A percentile compares a stretch with the other conserved stretches of the same genome.
These are phyloP conservation scores for Xylaria sp. DNA, from an alignment of 2,329 filamentous ascomycete species.

Conservation along the genomic window DNA sequence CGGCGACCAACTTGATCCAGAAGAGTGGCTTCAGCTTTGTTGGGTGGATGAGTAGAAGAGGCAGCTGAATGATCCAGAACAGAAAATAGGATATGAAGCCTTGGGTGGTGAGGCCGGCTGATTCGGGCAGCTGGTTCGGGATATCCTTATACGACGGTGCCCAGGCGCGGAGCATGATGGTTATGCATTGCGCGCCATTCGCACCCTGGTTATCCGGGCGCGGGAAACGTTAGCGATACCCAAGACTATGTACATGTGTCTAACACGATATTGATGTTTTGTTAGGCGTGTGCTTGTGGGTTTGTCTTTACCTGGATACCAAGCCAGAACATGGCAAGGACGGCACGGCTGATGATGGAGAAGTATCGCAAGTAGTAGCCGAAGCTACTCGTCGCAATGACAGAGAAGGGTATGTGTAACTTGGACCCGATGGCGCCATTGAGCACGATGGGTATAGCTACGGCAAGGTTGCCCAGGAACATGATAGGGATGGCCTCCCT, in stretches of 20 bases:
- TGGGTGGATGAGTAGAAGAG: conserved; percentile 49
- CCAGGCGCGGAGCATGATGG: conserved; percentile 58
- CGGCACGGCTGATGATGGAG: conserved; percentile 54
- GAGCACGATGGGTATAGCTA: conserved; percentile 64
- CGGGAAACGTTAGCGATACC: neutral
- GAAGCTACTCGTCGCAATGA: conserved; percentile 58
- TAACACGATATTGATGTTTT: neutral
- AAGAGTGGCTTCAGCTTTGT: conserved; percentile 58
- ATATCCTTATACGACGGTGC: conserved; percentile 67
- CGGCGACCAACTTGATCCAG: conserved; percentile 60
- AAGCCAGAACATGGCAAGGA: conserved; percentile 67
- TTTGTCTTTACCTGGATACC: conserved; percentile 60
- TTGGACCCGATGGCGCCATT: conserved; percentile 60
- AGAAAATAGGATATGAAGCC: conserved; percentile 63
- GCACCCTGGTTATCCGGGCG: conserved; percentile 15
- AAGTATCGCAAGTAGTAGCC: conserved; percentile 58
- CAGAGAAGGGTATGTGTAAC: conserved; percentile 61
- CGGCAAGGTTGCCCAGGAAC: conserved; percentile 69
- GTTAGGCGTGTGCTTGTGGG: neutral
- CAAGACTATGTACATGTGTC: neutral
- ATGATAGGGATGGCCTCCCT: conserved; percentile 54
- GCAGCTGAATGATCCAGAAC: conserved; percentile 60
- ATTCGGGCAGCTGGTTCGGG: conserved; percentile 62
- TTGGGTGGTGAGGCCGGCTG: conserved; percentile 65
- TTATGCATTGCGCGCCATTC: conserved; percentile 58